phyloP scores from a whole-genome alignment of 164 flowering plant species.

The grape (Vitis vinifera) region DNA sequence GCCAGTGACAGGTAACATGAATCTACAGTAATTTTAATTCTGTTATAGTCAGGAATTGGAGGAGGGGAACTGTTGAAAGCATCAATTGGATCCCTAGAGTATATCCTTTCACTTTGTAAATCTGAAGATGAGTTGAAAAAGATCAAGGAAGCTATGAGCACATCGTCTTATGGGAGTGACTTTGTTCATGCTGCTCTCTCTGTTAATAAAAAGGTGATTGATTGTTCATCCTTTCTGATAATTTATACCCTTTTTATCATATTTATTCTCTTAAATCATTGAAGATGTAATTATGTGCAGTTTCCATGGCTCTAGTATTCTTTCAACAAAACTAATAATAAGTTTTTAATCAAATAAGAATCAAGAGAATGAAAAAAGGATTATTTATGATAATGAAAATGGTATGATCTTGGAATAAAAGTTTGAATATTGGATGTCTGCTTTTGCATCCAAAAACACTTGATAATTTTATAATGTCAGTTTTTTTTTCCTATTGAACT shows the following conservation, averaged over 20 bases:
- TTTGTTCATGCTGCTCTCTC: constrained; percentile 96
- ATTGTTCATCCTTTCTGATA: background rate
- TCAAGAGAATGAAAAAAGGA: no score
- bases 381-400: no score
- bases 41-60: constrained; percentile 66
- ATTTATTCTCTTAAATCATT: background rate
- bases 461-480: background rate
- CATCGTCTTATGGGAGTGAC: constrained; percentile 74
- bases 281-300: no score
- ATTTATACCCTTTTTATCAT: background rate
- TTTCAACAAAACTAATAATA: no score
- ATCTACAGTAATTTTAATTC: constrained; percentile 12
- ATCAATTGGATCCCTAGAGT: constrained; percentile 93
- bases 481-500: background rate
- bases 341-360: no score
- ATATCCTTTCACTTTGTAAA: constrained; percentile 70
- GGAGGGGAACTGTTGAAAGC: constrained; percentile 61
- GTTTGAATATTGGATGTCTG: background rate
- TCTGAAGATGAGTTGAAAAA: constrained; percentile 66
- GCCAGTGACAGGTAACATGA: background rate
- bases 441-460: background rate
- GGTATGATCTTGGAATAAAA: no score
- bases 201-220: constrained; percentile 78
- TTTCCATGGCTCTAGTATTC: no score
- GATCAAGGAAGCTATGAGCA: constrained; percentile 72